A percentile compares a stretch with the other conserved stretches of the same genome.
phyloP scores from a whole-genome alignment of 768 basidiomycete species.

The Mycena olivaceomarginata region DNA sequence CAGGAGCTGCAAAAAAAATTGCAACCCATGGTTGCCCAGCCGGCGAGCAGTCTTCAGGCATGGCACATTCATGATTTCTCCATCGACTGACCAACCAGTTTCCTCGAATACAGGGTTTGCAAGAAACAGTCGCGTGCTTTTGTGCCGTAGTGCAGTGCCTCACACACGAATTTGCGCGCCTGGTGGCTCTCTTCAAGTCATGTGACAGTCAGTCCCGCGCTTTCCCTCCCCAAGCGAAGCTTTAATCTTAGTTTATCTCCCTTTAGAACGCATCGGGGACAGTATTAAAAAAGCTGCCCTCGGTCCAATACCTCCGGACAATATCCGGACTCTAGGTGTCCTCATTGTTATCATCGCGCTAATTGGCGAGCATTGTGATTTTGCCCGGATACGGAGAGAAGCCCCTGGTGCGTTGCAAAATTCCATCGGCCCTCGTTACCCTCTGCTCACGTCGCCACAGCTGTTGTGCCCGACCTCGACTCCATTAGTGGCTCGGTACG shows the following conservation, averaged over 20 bases:
- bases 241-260: background rate
- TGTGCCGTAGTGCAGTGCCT: constrained; percentile 90
- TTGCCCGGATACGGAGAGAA: constrained; percentile 84
- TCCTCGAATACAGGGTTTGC: constrained; percentile 71
- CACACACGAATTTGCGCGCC: constrained; percentile 88
- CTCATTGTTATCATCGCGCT: constrained; percentile 91
- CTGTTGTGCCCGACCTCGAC: constrained; percentile 73
- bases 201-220: constrained; percentile 79
- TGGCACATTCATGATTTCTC: constrained; percentile 45
- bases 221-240: constrained; percentile 2
- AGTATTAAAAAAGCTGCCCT: constrained; percentile 65
- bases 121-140: constrained; percentile 95
- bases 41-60: constrained; percentile 84
- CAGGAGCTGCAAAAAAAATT: constrained; percentile 88
- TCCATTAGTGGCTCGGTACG: constrained; percentile 71
- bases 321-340: constrained; percentile 75
- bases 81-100: constrained; percentile 5
- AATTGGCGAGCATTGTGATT: constrained; percentile 92
- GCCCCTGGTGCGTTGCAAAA: constrained; percentile 69
- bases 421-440: background rate
- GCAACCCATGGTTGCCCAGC: constrained; percentile 95
- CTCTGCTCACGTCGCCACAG: constrained; percentile 54
- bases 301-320: constrained; percentile 63
- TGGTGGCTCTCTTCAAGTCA: constrained; percentile 89
- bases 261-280: constrained; percentile 78